A percentile compares a stretch with the other conserved stretches of the same genome.
These are phyloP conservation scores for Penicillium sp. DNA, from an alignment of 2,329 filamentous ascomycete species.

Conservation along the genomic window DNA sequence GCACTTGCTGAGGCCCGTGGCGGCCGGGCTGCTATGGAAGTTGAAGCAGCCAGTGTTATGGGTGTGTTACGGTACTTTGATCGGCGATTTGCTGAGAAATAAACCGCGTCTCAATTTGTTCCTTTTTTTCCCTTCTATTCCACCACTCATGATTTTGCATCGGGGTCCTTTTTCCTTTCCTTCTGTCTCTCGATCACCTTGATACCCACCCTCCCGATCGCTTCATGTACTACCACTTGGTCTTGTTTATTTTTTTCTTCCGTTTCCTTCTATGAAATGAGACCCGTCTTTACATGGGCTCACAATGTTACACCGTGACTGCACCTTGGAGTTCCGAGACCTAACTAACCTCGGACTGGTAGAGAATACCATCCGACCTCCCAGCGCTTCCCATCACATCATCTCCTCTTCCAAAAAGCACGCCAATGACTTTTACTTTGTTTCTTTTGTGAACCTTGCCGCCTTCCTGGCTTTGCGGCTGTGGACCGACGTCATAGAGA, in stretches of 20 bases:
- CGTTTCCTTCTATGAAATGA: not conserved
- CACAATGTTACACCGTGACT: not conserved
- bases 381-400: not conserved
- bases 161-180: conserved; percentile 11
- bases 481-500: not conserved
- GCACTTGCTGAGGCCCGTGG: conserved; percentile 28
- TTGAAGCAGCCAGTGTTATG: conserved; percentile 83
- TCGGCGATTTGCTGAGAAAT: conserved; percentile 61
- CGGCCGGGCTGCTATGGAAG: conserved; percentile 64
- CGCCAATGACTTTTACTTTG: not conserved
- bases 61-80: conserved; percentile 81
- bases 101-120: conserved; percentile 8
- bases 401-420: conserved; percentile 9
- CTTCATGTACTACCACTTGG: conserved; percentile 24
- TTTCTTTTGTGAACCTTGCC: not conserved
- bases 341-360: not conserved
- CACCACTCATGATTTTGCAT: conserved; percentile 19
- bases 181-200: conserved; percentile 13
- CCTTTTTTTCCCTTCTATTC: not conserved
- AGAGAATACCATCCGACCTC: not conserved
- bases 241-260: conserved; percentile 5
- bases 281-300: not conserved
- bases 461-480: not conserved
- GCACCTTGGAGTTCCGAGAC: not conserved
- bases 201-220: conserved; percentile 27